Base-by-base conservation (phyloP, 805 yeast species). In the Yamadazyma phyllophila region DNA sequence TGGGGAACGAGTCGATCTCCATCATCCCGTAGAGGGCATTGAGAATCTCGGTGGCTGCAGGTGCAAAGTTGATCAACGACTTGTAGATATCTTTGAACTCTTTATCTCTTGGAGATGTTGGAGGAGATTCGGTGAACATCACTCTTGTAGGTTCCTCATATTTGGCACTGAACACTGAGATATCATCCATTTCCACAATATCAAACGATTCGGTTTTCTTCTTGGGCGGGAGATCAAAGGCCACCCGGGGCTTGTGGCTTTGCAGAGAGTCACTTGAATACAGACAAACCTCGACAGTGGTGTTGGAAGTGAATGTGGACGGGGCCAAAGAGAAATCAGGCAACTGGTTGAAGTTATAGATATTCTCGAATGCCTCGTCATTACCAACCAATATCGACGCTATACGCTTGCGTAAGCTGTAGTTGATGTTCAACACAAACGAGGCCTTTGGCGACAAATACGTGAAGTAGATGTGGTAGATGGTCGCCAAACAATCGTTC, bases 1-100 rank as follows among this genome's bases (percentile, higher is more conserved):
- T 87, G 2, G 86, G 86, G 33, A 84, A 71, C 7, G 94, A 85
- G 63, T 88, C 95, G 30, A 62, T 73, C 52, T 83, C 85, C 85
- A 88, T 81, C 62, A 88, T 63, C 35, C 70, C 65, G 53, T 75
- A 76, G 41, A 85, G 73, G 37, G 76, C 76, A 9, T 53, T 42
- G n/a, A 73, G 68, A 6, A 85, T 77, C 15, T 67, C 65, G n/a
- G 71, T 73, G 42, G 78, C 77, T 12, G 78, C 62, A 1, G 74
- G 49, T 24, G 59, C 54, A 48, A 61, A 60, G 10, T 37, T 43
- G 6, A 26, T 33, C 27, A 58, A 49, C 1, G 54, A 43, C 8
- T 44, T 42, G 16, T 48, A 48, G 37, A 47, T 35, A 8, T 50
- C 47, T 13, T 30, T 44, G 11, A 48, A 43, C 14, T 46, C 31